Base-by-base conservation (phyloP, 1,284 basidiomycete species). In the Naganishia cerealis region DNA sequence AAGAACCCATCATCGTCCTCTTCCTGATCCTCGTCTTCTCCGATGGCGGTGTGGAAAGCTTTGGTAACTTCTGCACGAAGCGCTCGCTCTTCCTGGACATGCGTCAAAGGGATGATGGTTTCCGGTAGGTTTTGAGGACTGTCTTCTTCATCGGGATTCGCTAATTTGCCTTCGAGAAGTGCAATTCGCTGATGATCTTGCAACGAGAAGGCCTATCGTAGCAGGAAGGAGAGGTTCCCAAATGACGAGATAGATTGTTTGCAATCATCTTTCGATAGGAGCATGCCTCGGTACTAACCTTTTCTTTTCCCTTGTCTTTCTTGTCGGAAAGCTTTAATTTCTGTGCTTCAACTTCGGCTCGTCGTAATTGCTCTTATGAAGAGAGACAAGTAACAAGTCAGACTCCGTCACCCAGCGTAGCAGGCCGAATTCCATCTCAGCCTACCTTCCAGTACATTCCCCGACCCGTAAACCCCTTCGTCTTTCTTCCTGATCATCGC, bases 41-140 rank as follows among this genome's bases (percentile, higher is more conserved):
- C 77, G 42, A 86, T 86, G 1, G 81, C 78, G 65, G 86, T 85
- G 63, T 81, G 77, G 78, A 95, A 94, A 0, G 90, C 94, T 1
- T 87, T 85, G 42, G 92, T 90, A 0, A 92, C 92, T 77, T 97
- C 92, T 53, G 86, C 84, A 10, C 91, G 87, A 26, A 98, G 85
- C 0, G 82, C 83, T 2, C 83, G 82, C 79, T 94, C 90, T 76
- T 94, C 91, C 80, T 93, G 85, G 5, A 85, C 87, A 72, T 94
- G 89, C 0, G 93, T 90, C 42, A 87, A 81, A 0, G 84, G 82
- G 48, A 70, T 71, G 40, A 53, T 61, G 21, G 67, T 71, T n/a
- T 59, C 55, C 12, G 70, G 70, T 12, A 65, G 50, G 40, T 67
- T 42, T 55, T 24, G 61, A 6, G 50, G 29, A 38, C 26, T 40